Evolutionary conservation across 1,139 yeast species (phyloP), one percentile per base, ranked within the genome.

Genomic region (Lodderomyces metapsilosis): DNA sequence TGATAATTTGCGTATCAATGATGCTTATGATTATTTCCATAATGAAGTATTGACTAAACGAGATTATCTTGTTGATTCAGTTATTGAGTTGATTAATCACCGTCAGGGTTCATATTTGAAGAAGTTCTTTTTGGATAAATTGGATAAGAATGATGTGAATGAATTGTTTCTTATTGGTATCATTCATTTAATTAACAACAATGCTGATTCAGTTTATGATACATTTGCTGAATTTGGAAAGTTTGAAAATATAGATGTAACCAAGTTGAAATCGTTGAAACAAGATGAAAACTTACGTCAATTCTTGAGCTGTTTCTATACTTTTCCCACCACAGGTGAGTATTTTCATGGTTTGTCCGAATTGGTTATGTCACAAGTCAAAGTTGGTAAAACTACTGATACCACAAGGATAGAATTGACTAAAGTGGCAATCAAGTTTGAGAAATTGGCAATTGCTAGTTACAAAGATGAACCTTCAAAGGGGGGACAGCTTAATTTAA

Each of bases 291-390:
- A 44, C 13, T 52, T 64, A 8, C 48, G 47, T 16, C 32, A 41
- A 1, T 62, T 65, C 34, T 52, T 63, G 37, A 45, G 52, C 15
- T 42, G 58, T 1, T 51, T 63, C n/a, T 57, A 54, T 38, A 38
- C 44, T 9, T 9, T 20, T 1, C 39, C 39, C 5, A 20, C 38
- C 1, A 34, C 59, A 42, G 57, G 68, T 1, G 57, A 61, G 25
- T 71, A 68, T 51, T 71, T 50, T 48, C 74, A 70, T 49, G 52
- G 62, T 18, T 59, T 71, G 32, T 59, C 72, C 4, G 53, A 54
- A 36, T 55, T 68, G 34, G 56, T 66, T 4, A 56, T 58, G 36
- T 42, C 53, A 10, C 64, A 58, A 44, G 51, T 51, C 2, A 43
- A 28, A 27, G 13, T 21, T 7, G 33, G 34, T 3, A 24, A 37